A percentile compares a stretch with the other conserved stretches of the same genome.
These are phyloP conservation scores for Colletotrichum tofieldiae DNA, from an alignment of 2,329 filamentous ascomycete genomes.

Conservation along the genomic window DNA sequence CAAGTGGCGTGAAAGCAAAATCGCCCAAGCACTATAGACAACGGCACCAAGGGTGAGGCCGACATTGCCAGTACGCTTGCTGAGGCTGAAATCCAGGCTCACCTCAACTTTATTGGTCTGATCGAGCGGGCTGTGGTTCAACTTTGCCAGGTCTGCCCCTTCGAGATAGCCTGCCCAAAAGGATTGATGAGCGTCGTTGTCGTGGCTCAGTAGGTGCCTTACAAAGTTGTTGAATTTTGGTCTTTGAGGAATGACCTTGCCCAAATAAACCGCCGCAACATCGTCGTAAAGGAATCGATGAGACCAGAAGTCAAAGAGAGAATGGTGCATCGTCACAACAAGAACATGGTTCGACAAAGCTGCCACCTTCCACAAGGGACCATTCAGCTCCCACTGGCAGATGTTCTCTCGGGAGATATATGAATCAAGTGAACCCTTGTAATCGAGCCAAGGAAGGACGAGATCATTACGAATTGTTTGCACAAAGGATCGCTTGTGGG, in stretches of 20 bases:
- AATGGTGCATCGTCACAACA: conserved; percentile 52
- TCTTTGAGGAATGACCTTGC: background rate
- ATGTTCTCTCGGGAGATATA: background rate
- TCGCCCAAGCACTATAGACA: conserved; percentile 43
- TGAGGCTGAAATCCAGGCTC: conserved; percentile 15
- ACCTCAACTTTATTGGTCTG: background rate
- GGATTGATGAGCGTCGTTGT: background rate
- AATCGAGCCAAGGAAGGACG: conserved; percentile 10
- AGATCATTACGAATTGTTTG: conserved; percentile 5
- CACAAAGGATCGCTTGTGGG: conserved; percentile 7
- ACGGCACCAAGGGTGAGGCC: conserved; percentile 24
- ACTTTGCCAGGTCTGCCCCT: background rate
- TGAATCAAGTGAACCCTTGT: background rate
- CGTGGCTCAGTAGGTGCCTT: background rate
- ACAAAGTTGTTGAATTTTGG: conserved; percentile 37
- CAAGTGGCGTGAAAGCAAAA: conserved; percentile 43
- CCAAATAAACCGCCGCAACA: conserved; percentile 29
- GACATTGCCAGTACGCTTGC: background rate
- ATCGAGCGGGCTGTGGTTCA: conserved; percentile 3
- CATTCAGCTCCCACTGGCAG: background rate
- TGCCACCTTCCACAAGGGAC: background rate
- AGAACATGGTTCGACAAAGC: conserved; percentile 28
- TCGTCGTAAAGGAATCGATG: conserved; percentile 50
- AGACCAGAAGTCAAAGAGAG: conserved; percentile 54
- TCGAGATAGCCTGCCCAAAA: conserved; percentile 15